Percentiles rank a stretch among this genome's conserved stretches.
Conservation (phyloP, 2,329 filamentous ascomycete genomes). For the Alternaria gaisen region DNA sequence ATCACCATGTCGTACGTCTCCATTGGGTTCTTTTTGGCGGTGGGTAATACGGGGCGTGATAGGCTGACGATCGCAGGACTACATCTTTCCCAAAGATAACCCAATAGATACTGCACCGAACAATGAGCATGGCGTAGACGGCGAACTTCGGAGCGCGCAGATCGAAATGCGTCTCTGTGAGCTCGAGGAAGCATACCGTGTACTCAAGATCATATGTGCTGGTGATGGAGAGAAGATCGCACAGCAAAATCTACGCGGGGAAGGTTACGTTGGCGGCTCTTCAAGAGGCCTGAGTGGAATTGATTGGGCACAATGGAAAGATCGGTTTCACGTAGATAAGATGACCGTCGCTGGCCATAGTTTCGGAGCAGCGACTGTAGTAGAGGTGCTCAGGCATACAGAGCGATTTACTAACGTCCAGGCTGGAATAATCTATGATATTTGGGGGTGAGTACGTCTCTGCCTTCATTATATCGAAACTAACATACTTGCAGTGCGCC, state of each 20-base stretch:
- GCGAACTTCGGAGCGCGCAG: conserved; percentile 67
- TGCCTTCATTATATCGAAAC: not conserved
- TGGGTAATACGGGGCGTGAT: not conserved
- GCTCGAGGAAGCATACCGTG: conserved; percentile 68
- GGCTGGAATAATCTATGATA: conserved; percentile 72
- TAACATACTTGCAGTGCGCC: conserved; percentile 54
- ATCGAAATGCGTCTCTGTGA: conserved; percentile 70
- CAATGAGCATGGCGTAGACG: conserved; percentile 68
- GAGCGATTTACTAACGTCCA: conserved; percentile 66
- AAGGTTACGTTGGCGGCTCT: conserved; percentile 67
- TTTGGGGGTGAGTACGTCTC: conserved; percentile 60
- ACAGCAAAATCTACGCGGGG: conserved; percentile 63
- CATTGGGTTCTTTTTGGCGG: not conserved
- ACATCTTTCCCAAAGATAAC: conserved; percentile 68
- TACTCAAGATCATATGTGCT: conserved; percentile 64
- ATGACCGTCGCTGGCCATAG: conserved; percentile 72
- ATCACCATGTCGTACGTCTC: conserved; percentile 58
- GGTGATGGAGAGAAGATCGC: conserved; percentile 64
- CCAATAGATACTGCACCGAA: conserved; percentile 59
- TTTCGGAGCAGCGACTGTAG: conserved; percentile 71
- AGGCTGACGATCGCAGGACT: conserved; percentile 54
- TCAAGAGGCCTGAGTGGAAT: conserved; percentile 66
- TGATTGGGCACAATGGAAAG: conserved; percentile 66
- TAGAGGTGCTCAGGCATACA: conserved; percentile 66
- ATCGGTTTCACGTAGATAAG: conserved; percentile 63